These are phyloP conservation scores for Blumeriella jaapii DNA, from an alignment of 2,329 filamentous ascomycete genomes.

Conservation along the genomic window DNA sequence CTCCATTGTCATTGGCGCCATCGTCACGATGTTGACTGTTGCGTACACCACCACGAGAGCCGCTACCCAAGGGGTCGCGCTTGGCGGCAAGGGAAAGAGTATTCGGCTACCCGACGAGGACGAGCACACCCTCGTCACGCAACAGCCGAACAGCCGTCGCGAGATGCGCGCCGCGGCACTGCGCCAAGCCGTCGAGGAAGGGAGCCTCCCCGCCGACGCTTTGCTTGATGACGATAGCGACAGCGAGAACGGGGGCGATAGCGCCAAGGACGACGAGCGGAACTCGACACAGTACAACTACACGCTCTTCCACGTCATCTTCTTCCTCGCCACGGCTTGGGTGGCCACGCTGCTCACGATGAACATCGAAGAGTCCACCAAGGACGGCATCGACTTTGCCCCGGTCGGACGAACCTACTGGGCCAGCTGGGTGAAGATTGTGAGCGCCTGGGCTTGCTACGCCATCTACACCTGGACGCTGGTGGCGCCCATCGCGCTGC, in stretches of 20 bases:
- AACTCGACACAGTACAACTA: constrained; percentile 92
- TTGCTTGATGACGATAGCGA: constrained; percentile 60
- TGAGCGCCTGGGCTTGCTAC: constrained; percentile 95
- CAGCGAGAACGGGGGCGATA: constrained; percentile 42
- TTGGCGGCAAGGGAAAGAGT: constrained; percentile 49
- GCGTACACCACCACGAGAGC: constrained; percentile 96
- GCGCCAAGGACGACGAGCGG: constrained; percentile 76
- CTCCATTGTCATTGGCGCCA: constrained; percentile 81
- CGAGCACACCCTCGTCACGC: constrained; percentile 79
- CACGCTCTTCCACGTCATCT: constrained; percentile 90
- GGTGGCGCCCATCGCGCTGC: constrained; percentile 72
- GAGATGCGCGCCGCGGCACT: constrained; percentile 92
- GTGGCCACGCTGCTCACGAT: constrained; percentile 83
- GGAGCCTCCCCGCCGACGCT: constrained; percentile 82
- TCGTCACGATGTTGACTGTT: constrained; percentile 93
- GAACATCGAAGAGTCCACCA: constrained; percentile 55
- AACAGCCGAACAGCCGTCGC: constrained; percentile 65
- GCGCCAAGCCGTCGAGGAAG: constrained; percentile 82
- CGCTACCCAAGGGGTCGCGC: constrained; percentile 76
- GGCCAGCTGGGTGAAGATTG: constrained; percentile 98
- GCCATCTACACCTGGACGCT: constrained; percentile 88
- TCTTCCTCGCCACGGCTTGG: constrained; percentile 93
- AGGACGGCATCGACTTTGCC: constrained; percentile 67
- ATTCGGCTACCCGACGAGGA: constrained; percentile 58
- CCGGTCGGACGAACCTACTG: constrained; percentile 92